These are phyloP conservation scores for Cornus kousa DNA, from an alignment of 148 eudicot genomes.

Conservation along the genomic window DNA sequence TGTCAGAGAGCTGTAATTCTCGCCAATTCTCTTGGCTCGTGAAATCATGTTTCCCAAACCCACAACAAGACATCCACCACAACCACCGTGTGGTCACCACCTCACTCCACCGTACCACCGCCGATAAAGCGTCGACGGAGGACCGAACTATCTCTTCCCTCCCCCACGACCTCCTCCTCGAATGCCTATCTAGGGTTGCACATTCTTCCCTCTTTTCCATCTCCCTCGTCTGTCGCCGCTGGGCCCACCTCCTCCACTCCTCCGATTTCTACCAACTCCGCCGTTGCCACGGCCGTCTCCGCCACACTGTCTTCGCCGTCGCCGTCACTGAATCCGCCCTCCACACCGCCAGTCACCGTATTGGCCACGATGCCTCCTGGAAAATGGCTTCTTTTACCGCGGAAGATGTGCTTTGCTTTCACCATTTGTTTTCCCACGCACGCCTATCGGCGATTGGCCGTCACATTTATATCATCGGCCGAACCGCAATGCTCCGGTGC, in stretches of 20 bases:
- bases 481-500: constrained; percentile 31
- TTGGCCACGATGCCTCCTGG: constrained; percentile 34
- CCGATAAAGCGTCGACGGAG: not conserved
- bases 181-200: constrained; percentile 55
- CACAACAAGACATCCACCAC: constrained; percentile 31
- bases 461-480: constrained; percentile 44
- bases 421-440: constrained; percentile 34
- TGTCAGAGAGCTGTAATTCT: constrained; percentile 53
- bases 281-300: constrained; percentile 36
- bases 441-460: constrained; percentile 45
- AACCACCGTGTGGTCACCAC: constrained; percentile 14
- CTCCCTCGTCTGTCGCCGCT: constrained; percentile 62
- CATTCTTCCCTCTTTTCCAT: constrained; percentile 51
- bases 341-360: constrained; percentile 26
- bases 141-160: constrained; percentile 42
- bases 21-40: constrained; percentile 75
- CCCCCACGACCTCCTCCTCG: constrained; percentile 69
- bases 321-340: constrained; percentile 28
- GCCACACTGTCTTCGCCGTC: constrained; percentile 46
- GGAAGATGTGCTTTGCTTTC: constrained; percentile 21
- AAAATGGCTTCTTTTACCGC: constrained; percentile 19
- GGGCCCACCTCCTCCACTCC: constrained; percentile 58
- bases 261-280: constrained; percentile 53
- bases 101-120: constrained; percentile 10
- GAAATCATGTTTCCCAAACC: constrained; percentile 74